A percentile compares a stretch with the other conserved stretches of the same genome.
Conservation (phyloP, 2,329 filamentous ascomycete species). For the Fusarium sp. region DNA sequence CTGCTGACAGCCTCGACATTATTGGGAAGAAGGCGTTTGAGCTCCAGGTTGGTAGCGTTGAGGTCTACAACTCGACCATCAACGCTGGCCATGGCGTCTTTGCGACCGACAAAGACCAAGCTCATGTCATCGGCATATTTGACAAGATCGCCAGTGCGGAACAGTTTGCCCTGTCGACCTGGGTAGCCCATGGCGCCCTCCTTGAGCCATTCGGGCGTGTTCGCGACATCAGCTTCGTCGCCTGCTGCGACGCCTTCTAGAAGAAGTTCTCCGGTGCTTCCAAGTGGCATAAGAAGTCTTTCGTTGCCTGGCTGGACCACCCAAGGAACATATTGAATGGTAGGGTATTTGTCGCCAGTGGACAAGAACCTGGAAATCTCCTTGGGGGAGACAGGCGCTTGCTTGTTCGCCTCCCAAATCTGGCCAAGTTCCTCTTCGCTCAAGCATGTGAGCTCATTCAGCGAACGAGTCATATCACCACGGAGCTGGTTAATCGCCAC, state of each 20-base stretch:
- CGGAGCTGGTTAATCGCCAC: constrained; percentile 62
- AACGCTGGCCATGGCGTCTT: constrained; percentile 36
- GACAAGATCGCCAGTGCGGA: constrained; percentile 43
- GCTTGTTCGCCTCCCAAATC: constrained; percentile 48
- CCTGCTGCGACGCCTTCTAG: constrained; percentile 47
- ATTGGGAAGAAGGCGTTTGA: constrained; percentile 36
- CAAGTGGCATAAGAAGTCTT: constrained; percentile 46
- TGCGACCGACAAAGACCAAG: constrained; percentile 40
- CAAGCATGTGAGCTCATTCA: constrained; percentile 52
- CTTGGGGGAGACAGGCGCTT: constrained; percentile 28
- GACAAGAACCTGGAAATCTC: constrained; percentile 29
- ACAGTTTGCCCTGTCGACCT: constrained; percentile 40
- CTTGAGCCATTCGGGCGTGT: constrained; percentile 41
- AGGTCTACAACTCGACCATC: constrained; percentile 44
- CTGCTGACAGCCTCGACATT: constrained; percentile 24
- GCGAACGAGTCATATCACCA: constrained; percentile 44
- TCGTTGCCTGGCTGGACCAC: constrained; percentile 44
- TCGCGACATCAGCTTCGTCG: constrained; percentile 4
- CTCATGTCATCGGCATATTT: constrained; percentile 42
- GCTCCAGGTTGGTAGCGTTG: constrained; percentile 36
- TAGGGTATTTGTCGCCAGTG: constrained; percentile 40
- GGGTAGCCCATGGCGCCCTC: constrained; percentile 19
- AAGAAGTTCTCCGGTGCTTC: constrained; percentile 51
- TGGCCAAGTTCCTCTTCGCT: constrained; percentile 51
- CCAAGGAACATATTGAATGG: constrained; percentile 42